Base-by-base conservation (phyloP, 2,329 filamentous ascomycete genomes). In the Rhinocladiella similis region DNA sequence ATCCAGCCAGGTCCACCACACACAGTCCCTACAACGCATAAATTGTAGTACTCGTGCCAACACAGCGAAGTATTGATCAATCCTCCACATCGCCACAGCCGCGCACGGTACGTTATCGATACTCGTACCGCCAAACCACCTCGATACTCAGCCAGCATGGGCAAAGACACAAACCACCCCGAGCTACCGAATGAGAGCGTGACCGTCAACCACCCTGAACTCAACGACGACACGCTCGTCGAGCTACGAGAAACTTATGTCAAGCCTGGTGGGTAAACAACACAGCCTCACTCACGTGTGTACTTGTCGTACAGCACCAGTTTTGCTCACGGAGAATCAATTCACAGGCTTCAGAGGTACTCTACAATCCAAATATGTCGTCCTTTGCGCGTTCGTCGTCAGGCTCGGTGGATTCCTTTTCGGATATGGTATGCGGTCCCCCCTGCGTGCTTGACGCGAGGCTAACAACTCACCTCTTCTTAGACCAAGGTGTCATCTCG, bases 361-460 rank as follows among this genome's bases (percentile, higher is more conserved):
- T n/a, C 73, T 78, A 47, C 67, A 69, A 12, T 80, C 76, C 54
- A 71, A 70, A 14, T 82, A 80, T 65, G 79, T 81, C 42, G 71
- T 78, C 22, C 69, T 79, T 39, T 82, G 79, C 61, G 80, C 80
- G 1, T 72, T 73, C 2, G 80, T 80, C 60, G 77, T 77, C 2
- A 78, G 78, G 1, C 68, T 80, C 7, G 78, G 79, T 52, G 79
- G 78, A 33, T 68, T 81, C 38, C 63, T 80, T 1, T 81, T 80
- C 48, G 78, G 78, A 13, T 80, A 80, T 63, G 54, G 50, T 53
- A 41, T 38, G n/a, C 14, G 5, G 5, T 41, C 12, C n/a, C 38
- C 14, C 38, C 12, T 16, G 18, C 12, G 3, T 14, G 3, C 12
- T 4, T 16, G 14, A 41, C 18, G 38, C 12, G 20, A n/a, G 12